A percentile compares a stretch with the other conserved stretches of the same genome.
phyloP scores from a whole-genome alignment of 257 asterid species.

The Jaltomata sinuosa region DNA sequence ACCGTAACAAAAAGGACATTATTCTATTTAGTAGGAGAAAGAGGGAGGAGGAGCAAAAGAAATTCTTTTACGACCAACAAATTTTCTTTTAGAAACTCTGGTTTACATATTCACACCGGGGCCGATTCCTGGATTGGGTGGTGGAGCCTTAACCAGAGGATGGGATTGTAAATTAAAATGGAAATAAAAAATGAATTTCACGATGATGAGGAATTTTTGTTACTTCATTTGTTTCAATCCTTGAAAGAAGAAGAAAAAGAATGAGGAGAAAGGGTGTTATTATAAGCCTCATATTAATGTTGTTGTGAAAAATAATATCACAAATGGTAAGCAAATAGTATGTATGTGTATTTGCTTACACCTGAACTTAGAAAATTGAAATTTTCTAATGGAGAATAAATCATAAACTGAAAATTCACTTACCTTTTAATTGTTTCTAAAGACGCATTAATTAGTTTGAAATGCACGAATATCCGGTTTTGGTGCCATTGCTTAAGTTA shows the following conservation, averaged over 20 bases:
- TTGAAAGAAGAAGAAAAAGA: too few relatives aligned
- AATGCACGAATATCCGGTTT: not conserved
- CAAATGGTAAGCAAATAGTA: too few relatives aligned
- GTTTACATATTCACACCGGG: not conserved
- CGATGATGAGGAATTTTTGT: too few relatives aligned
- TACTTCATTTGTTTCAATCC: too few relatives aligned
- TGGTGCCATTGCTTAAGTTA: not conserved
- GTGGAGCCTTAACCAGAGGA: not conserved
- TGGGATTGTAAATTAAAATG: too few relatives aligned
- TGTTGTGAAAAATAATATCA: too few relatives aligned
- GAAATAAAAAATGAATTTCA: too few relatives aligned
- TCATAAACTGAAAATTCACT: not conserved
- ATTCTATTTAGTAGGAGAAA: not conserved
- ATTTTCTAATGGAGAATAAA: not conserved
- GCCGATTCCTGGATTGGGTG: not conserved
- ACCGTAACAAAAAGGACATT: not conserved
- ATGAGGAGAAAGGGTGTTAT: too few relatives aligned
- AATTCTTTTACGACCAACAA: not conserved
- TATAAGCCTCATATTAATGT: too few relatives aligned
- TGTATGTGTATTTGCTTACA: too few relatives aligned
- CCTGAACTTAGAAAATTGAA: slow-evolving; percentile 3
- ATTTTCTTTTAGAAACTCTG: too few relatives aligned
- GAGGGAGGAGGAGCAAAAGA: not conserved
- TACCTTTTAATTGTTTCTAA: too few relatives aligned
- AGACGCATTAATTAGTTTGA: not conserved